Conservation (phyloP, 352 stramenopile genomes). For the Blastocystis sp. region DNA sequence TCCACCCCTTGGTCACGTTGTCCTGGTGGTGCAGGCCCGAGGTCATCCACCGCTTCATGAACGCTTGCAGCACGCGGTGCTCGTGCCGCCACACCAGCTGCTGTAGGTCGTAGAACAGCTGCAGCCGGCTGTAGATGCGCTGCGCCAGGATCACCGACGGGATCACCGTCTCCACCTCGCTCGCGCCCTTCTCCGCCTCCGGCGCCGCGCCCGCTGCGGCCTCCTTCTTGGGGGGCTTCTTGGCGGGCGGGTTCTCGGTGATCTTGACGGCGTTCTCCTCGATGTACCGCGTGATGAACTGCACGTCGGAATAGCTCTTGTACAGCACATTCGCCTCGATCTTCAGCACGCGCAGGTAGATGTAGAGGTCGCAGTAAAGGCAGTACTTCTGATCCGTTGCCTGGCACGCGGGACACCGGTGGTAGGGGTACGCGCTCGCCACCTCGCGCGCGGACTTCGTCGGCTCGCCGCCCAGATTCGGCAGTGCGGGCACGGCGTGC, state of each 20-base stretch:
- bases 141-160: slow-evolving; percentile 14
- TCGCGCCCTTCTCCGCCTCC: slow-evolving; percentile 53
- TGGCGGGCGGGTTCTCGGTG: too few relatives aligned
- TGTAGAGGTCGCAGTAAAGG: slow-evolving; percentile 34
- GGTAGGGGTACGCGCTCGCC: not conserved
- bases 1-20: slow-evolving; percentile 37
- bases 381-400: not conserved
- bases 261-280: slow-evolving; percentile 1
- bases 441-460: not conserved
- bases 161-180: slow-evolving; percentile 28
- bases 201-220: not conserved
- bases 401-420: not conserved
- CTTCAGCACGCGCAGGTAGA: slow-evolving; percentile 22
- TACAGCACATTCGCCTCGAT: slow-evolving; percentile 55
- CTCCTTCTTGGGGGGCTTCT: slow-evolving; percentile 13
- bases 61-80: not conserved
- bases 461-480: not conserved
- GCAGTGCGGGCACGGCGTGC: too few relatives aligned
- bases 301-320: slow-evolving; percentile 40
- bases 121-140: slow-evolving; percentile 47
- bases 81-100: slow-evolving; percentile 54
- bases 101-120: slow-evolving; percentile 65
- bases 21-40: slow-evolving; percentile 20
- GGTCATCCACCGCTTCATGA: slow-evolving; percentile 18
- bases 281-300: slow-evolving; percentile 45